Conservation (phyloP, 2,329 filamentous ascomycete species). For the Xylaria sp. region DNA sequence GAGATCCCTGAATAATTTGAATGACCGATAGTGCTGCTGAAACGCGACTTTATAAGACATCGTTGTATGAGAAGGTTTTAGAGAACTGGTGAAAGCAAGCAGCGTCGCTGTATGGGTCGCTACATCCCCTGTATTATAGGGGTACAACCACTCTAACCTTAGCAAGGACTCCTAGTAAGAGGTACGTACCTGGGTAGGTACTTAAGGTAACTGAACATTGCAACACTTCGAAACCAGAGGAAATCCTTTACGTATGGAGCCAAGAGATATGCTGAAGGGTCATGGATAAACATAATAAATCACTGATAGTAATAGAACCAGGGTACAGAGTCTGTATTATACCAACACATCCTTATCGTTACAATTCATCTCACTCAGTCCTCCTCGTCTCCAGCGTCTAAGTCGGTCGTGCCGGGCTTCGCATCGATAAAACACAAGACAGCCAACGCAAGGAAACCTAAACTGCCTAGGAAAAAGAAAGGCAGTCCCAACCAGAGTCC, state of each 20-base stretch:
- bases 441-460: neutral
- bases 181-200: neutral
- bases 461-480: neutral
- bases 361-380: neutral
- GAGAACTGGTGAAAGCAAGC: neutral
- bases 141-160: no score
- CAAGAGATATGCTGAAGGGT: neutral
- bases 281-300: no score
- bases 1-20: neutral
- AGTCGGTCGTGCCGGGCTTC: neutral
- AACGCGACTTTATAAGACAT: neutral
- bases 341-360: neutral
- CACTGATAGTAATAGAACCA: no score
- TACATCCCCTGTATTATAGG: neutral
- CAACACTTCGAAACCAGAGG: neutral
- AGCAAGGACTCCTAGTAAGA: neutral
- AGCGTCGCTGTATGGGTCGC: neutral
- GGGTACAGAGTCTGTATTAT: neutral
- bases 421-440: neutral
- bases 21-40: neutral
- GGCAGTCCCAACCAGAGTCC: neutral
- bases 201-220: neutral
- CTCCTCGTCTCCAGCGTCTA: neutral
- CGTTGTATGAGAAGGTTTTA: neutral
- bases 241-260: neutral